Evolutionary conservation across 2,329 filamentous ascomycete genomes (phyloP).

Genomic region (Ascochyta lentis): DNA sequence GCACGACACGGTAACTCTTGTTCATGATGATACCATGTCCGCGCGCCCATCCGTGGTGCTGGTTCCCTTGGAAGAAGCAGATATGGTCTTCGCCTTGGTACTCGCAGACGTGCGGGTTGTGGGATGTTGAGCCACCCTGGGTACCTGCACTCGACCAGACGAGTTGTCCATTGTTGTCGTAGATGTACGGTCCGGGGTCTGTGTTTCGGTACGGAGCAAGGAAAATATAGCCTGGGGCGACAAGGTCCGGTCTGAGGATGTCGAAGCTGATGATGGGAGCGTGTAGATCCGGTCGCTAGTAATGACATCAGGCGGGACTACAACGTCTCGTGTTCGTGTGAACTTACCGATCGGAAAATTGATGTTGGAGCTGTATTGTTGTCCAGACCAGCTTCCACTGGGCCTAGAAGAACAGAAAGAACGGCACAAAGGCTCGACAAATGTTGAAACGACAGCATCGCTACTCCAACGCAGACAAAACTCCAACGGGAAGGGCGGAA

Average conservation of each 20-base stretch:
- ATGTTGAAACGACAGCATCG: slow-evolving; percentile 10
- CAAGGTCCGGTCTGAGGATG: slow-evolving; percentile 9
- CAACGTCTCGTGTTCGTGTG: background rate
- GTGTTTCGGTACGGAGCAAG: slow-evolving; percentile 11
- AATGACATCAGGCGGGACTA: slow-evolving; percentile 5
- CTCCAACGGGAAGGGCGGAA: background rate
- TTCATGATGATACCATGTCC: slow-evolving; percentile 13
- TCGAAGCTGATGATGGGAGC: slow-evolving; percentile 16
- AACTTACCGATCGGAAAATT: slow-evolving; percentile 10
- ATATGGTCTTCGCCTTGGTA: slow-evolving; percentile 15
- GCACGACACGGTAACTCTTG: slow-evolving; percentile 7
- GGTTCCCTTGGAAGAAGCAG: slow-evolving; percentile 13
- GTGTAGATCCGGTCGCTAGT: slow-evolving; percentile 15
- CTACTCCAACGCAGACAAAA: background rate
- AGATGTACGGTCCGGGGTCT: slow-evolving; percentile 15
- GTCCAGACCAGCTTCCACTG: slow-evolving; percentile 3
- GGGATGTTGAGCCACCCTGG: slow-evolving; percentile 11
- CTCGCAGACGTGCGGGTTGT: slow-evolving; percentile 14
- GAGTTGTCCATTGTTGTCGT: slow-evolving; percentile 11
- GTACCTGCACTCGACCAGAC: slow-evolving; percentile 15
- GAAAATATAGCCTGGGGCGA: slow-evolving; percentile 14
- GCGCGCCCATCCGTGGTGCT: slow-evolving; percentile 15
- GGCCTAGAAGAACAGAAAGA: slow-evolving; percentile 1
- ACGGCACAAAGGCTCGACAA: slow-evolving; percentile 6
- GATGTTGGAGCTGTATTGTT: slow-evolving; percentile 14